Percentiles rank a stretch among this genome's conserved stretches.
phyloP scores from a whole-genome alignment of 2,329 filamentous ascomycete species.

The Thelonectria blattea region DNA sequence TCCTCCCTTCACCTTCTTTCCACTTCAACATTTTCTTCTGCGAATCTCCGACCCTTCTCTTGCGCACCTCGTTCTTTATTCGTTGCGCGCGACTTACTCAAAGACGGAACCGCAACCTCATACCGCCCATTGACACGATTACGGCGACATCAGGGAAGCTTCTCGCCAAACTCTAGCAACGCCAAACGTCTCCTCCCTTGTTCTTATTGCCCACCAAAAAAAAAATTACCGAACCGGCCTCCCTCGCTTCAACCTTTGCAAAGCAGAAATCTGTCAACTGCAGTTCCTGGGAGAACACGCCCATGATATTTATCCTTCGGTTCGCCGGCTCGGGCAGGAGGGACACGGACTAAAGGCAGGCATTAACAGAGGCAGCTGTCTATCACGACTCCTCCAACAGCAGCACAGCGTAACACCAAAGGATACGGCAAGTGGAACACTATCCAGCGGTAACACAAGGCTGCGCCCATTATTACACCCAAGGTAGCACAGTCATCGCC shows the following conservation, averaged over 20 bases:
- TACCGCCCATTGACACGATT: constrained; percentile 11
- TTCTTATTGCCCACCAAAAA: constrained; percentile 10
- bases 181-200: constrained; percentile 10
- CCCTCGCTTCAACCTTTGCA: constrained; percentile 10
- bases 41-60: constrained; percentile 5
- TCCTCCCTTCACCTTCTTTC: background rate
- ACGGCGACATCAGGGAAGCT: constrained; percentile 3
- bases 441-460: background rate
- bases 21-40: background rate
- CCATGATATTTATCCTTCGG: constrained; percentile 29
- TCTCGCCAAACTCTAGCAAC: constrained; percentile 3
- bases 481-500: background rate
- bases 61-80: constrained; percentile 1
- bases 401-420: constrained; percentile 4
- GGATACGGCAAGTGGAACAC: constrained; percentile 1
- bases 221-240: background rate
- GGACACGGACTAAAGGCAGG: constrained; percentile 24
- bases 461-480: background rate
- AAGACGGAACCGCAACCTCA: background rate
- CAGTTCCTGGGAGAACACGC: constrained; percentile 16
- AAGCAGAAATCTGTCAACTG: constrained; percentile 11
- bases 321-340: constrained; percentile 27
- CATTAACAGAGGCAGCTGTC: constrained; percentile 11
- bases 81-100: constrained; percentile 2
- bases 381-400: constrained; percentile 13